A percentile compares a stretch with the other conserved stretches of the same genome.
Conservation (phyloP, 179 eudicot species). For the Silene vulgaris region DNA sequence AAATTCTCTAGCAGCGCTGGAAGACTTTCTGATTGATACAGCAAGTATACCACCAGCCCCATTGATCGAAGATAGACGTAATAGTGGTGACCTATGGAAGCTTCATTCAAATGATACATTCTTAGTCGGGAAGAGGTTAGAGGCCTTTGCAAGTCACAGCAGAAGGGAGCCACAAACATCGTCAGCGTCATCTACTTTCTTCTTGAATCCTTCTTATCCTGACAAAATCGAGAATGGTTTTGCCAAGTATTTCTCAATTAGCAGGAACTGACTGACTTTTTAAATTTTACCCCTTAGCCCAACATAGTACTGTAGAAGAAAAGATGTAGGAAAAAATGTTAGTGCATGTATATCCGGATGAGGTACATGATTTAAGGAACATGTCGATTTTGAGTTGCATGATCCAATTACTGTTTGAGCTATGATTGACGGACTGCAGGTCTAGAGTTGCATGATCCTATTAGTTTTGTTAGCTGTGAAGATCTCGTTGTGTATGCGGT, state of each 20-base stretch:
- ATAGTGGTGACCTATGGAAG: conserved; percentile 42
- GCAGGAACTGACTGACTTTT: conserved; percentile 31
- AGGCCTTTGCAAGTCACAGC: conserved; percentile 28
- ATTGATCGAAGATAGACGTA: conserved; percentile 22
- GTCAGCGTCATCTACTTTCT: conserved; percentile 30
- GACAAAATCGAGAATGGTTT: conserved; percentile 48
- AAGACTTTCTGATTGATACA: conserved; percentile 71
- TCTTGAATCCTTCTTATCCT: conserved; percentile 25
- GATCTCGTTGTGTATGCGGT: background rate
- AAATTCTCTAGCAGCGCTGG: conserved; percentile 64
- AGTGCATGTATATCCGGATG: conserved; percentile 11
- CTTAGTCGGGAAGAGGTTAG: conserved; percentile 26
- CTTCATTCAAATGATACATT: conserved; percentile 43
- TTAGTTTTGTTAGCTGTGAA: background rate
- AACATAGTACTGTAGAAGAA: background rate
- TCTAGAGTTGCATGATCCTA: background rate
- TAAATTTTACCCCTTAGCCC: conserved; percentile 5
- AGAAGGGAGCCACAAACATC: conserved; percentile 30
- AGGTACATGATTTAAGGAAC: background rate
- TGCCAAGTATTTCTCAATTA: conserved; percentile 47
- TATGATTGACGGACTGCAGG: background rate
- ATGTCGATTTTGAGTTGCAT: background rate
- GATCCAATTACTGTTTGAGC: background rate
- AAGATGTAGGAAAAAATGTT: conserved; percentile 9
- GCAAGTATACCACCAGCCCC: conserved; percentile 47